These are phyloP conservation scores for Diaporthe citriasiana DNA, from an alignment of 2,329 filamentous ascomycete genomes.

Conservation along the genomic window DNA sequence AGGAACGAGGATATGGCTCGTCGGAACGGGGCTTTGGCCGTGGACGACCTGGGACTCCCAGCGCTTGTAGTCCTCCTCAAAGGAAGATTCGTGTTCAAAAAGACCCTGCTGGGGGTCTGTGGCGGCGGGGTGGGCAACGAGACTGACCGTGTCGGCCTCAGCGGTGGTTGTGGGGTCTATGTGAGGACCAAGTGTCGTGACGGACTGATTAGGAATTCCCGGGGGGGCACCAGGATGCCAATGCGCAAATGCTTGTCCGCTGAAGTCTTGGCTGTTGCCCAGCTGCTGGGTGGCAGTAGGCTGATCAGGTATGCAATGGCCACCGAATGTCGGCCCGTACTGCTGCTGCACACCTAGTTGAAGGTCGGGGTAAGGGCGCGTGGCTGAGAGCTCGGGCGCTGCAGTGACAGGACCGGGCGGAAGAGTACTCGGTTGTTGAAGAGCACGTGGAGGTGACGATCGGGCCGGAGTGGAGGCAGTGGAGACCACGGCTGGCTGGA, in stretches of 20 bases:
- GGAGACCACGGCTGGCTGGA: not conserved
- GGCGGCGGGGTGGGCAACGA: conserved; percentile 45
- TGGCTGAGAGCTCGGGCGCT: not conserved
- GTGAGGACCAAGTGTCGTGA: not conserved
- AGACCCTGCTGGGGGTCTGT: conserved; percentile 46
- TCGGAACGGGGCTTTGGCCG: not conserved
- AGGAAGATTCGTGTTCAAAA: conserved; percentile 11
- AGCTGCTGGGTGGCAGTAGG: not conserved
- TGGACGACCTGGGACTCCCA: conserved; percentile 29
- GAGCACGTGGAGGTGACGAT: conserved; percentile 16
- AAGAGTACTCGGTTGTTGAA: not conserved
- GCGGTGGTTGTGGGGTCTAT: not conserved
- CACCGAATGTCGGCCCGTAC: not conserved
- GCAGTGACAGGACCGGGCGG: not conserved
- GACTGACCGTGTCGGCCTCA: conserved; percentile 40
- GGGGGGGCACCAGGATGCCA: not conserved
- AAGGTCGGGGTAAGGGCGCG: not conserved
- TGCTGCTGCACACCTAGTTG: not conserved
- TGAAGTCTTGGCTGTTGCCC: not conserved
- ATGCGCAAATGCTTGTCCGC: not conserved
- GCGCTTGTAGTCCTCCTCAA: conserved; percentile 21
- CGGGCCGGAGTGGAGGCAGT: not conserved
- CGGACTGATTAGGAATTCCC: not conserved
- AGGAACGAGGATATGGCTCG: conserved; percentile 23
- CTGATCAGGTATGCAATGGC: not conserved